Evolutionary conservation across 768 basidiomycete genomes (phyloP).

Genomic region (Leccinum imitatum): DNA sequence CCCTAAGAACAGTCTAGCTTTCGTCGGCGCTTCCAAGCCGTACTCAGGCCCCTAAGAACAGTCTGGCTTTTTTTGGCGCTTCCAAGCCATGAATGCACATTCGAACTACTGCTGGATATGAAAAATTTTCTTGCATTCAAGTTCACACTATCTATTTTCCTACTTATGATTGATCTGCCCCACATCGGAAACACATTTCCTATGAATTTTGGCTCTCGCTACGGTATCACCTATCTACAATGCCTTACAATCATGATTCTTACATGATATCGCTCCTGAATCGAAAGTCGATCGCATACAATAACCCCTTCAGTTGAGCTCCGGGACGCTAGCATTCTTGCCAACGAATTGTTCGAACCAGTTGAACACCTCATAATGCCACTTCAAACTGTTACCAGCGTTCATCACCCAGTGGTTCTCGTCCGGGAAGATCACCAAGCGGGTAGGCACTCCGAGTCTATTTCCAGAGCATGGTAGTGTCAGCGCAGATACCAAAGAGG

Average conservation of each 20-base stretch:
- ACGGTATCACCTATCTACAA: slow-evolving; percentile 5
- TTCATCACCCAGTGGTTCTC: slow-evolving; percentile 94
- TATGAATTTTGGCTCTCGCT: neutral
- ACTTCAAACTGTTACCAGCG: slow-evolving; percentile 84
- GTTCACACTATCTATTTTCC: slow-evolving; percentile 11
- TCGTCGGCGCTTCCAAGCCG: too few relatives aligned
- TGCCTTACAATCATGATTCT: slow-evolving; percentile 5
- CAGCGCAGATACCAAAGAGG: neutral
- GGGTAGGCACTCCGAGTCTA: slow-evolving; percentile 69
- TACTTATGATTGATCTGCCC: slow-evolving; percentile 8
- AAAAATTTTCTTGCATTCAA: neutral
- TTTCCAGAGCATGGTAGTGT: neutral
- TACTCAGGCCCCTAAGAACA: too few relatives aligned
- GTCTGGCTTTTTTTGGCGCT: neutral
- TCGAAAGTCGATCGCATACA: neutral
- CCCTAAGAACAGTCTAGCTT: slow-evolving; percentile 15
- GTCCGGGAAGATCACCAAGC: slow-evolving; percentile 81
- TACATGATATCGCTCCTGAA: neutral
- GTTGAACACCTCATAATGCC: slow-evolving; percentile 92
- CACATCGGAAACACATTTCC: slow-evolving; percentile 11
- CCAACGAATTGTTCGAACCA: slow-evolving; percentile 81
- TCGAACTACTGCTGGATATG: neutral
- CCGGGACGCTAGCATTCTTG: slow-evolving; percentile 7
- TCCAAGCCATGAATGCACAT: slow-evolving; percentile 10
- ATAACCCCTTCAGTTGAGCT: slow-evolving; percentile 12